These are phyloP conservation scores for Petrea volubilis DNA, from an alignment of 257 asterid species.

Conservation along the genomic window DNA sequence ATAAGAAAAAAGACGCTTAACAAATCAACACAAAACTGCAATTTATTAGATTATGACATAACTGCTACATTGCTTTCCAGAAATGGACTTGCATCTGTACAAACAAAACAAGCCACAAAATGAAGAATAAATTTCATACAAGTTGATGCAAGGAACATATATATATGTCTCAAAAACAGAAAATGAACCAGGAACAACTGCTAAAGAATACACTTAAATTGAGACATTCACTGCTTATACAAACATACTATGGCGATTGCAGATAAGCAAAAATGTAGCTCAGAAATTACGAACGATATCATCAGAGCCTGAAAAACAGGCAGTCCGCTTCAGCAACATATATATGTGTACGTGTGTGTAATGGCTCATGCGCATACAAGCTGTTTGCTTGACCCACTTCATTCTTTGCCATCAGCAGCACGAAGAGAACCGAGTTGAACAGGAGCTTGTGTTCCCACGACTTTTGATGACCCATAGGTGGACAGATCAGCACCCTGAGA, in stretches of 20 bases:
- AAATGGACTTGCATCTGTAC: neutral
- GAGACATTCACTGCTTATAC: neutral
- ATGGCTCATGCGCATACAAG: neutral
- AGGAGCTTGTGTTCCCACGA: slow-evolving; percentile 85
- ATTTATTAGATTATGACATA: neutral
- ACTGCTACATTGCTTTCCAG: neutral
- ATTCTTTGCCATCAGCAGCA: slow-evolving; percentile 85
- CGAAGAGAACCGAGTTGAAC: slow-evolving; percentile 81
- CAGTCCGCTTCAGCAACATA: neutral
- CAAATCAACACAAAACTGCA: neutral
- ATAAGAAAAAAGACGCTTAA: neutral
- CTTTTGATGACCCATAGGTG: slow-evolving; percentile 67
- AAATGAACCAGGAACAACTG: neutral
- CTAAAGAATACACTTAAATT: neutral
- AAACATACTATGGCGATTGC: neutral
- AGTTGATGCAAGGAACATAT: neutral
- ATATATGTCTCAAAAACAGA: neutral
- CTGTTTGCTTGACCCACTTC: slow-evolving; percentile 13
- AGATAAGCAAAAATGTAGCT: neutral
- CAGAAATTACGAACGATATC: neutral
- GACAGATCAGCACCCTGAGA: slow-evolving; percentile 52
- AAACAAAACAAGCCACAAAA: neutral
- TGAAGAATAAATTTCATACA: neutral
- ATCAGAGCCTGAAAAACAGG: neutral
- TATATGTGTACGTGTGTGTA: too few species aligned